Percentiles rank a stretch among this genome's conserved stretches.
These are phyloP conservation scores for Cynara cardunculus DNA, from an alignment of 129 eudicot species.

Conservation along the genomic window DNA sequence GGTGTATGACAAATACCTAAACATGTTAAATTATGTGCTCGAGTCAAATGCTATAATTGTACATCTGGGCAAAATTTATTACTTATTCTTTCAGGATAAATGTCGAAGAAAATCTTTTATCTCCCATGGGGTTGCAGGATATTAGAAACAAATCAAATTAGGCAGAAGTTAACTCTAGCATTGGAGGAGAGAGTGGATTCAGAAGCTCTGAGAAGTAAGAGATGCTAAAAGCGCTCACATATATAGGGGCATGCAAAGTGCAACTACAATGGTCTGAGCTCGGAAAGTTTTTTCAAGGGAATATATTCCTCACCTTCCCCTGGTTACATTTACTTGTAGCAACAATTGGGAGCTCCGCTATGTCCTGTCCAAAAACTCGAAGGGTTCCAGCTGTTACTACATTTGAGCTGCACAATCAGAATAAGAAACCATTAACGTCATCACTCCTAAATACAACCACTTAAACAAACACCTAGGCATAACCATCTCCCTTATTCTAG, in stretches of 20 bases:
- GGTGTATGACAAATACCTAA: not conserved
- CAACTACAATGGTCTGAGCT: not conserved
- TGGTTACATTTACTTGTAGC: slow-evolving; percentile 78
- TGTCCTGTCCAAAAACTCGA: slow-evolving; percentile 73
- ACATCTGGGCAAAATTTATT: not conserved
- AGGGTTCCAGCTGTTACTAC: slow-evolving; percentile 85
- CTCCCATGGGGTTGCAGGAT: not conserved
- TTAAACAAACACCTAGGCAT: not conserved
- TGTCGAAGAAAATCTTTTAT: not conserved
- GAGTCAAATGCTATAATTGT: not conserved
- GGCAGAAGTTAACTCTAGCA: not conserved
- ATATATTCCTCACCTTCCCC: slow-evolving; percentile 60
- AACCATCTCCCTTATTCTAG: not conserved
- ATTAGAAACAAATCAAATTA: not conserved
- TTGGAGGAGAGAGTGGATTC: not conserved
- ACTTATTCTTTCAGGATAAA: not conserved
- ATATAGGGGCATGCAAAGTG: not conserved
- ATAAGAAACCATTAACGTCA: not conserved
- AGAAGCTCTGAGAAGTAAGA: not conserved
- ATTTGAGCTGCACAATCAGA: slow-evolving; percentile 54
- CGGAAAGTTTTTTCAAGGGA: not conserved
- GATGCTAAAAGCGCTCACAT: not conserved
- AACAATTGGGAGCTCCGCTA: slow-evolving; percentile 91
- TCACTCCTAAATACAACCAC: not conserved
- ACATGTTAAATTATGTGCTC: not conserved